Conservation (phyloP, 306 rosid species). For the Myrica gale region DNA sequence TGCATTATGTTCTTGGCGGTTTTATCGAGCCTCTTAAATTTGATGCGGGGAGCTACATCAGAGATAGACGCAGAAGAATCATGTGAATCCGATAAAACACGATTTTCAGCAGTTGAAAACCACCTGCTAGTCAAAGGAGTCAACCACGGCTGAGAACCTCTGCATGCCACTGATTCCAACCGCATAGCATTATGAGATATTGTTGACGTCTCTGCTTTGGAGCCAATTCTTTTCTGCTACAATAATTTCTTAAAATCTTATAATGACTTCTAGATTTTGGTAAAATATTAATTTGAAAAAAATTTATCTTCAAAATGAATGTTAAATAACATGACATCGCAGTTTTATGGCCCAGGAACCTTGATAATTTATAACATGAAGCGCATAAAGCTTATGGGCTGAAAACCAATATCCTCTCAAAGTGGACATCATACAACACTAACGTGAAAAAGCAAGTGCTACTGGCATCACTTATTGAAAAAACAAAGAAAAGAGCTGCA, state of each 20-base stretch:
- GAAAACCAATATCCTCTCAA: background rate
- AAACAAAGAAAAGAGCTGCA: background rate
- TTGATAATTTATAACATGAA: background rate
- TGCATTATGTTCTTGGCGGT: conserved; percentile 91
- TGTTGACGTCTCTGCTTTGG: conserved; percentile 30
- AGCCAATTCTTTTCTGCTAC: conserved; percentile 33
- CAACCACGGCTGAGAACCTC: conserved; percentile 31
- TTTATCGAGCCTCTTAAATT: conserved; percentile 92
- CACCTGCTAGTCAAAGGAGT: conserved; percentile 40
- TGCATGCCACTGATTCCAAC: conserved; percentile 20
- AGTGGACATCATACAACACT: background rate
- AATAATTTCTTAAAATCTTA: conserved; percentile 19
- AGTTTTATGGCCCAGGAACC: background rate
- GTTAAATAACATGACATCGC: background rate
- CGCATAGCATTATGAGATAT: conserved; percentile 38
- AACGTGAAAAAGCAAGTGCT: background rate
- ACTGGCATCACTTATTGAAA: background rate
- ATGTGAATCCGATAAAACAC: conserved; percentile 40
- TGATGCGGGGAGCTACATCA: conserved; percentile 63
- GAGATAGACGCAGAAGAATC: conserved; percentile 30
- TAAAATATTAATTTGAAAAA: background rate
- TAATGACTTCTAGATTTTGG: background rate
- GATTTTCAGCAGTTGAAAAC: conserved; percentile 45
- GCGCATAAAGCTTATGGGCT: background rate
- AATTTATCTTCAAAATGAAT: background rate